Evolutionary conservation across 305 asterid species (phyloP).

Genomic region (Solanum hybrid): DNA sequence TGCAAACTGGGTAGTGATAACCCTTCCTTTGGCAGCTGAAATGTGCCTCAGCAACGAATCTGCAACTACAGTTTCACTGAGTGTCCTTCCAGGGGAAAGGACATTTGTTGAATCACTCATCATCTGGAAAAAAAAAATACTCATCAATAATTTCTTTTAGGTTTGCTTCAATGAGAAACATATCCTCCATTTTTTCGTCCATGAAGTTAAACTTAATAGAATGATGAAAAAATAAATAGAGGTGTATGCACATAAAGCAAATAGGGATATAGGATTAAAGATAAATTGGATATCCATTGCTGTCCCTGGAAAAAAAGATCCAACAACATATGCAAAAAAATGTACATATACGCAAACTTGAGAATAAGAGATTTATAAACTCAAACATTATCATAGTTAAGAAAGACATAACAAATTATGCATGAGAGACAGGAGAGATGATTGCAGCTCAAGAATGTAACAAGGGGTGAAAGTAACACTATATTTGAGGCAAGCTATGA

Average conservation of each 20-base stretch:
- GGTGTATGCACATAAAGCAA: not conserved
- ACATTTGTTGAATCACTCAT: constrained; percentile 99
- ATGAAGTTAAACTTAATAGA: not conserved
- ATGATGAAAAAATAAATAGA: not conserved
- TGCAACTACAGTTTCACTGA: constrained; percentile 90
- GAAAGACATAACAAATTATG: not conserved
- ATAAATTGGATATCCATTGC: not conserved
- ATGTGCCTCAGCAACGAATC: constrained; percentile 78
- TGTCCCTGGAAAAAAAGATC: not conserved
- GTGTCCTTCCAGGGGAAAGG: constrained; percentile 95
- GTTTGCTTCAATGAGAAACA: not conserved
- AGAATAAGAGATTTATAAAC: not conserved
- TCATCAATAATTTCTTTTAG: not conserved
- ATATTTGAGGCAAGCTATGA: not conserved
- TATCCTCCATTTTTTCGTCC: not conserved
- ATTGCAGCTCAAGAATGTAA: not conserved
- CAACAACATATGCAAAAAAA: not conserved
- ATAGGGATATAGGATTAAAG: not conserved
- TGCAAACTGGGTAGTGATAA: constrained; percentile 94
- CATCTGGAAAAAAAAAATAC: constrained; percentile 54
- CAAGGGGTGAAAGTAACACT: constrained; percentile 1
- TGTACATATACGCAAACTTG: not conserved
- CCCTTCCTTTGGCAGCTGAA: constrained; percentile 83
- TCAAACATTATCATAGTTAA: not conserved
- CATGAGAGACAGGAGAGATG: not conserved